Conservation (phyloP, 2,329 filamentous ascomycete genomes). For the Cordyceps farinosa region DNA sequence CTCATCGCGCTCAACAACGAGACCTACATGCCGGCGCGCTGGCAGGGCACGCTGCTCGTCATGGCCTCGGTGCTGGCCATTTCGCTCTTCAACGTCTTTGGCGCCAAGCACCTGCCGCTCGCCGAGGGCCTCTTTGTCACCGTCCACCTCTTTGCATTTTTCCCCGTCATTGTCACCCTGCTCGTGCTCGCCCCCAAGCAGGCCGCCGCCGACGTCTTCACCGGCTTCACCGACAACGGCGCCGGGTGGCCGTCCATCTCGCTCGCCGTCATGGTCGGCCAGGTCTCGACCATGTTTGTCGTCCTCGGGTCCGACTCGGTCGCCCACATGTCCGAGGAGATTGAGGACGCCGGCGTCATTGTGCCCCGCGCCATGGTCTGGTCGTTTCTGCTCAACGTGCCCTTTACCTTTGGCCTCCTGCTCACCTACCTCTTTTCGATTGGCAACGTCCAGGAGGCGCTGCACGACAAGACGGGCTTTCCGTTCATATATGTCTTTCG, state of each 20-base stretch:
- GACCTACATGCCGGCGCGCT: constrained; percentile 30
- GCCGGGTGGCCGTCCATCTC: constrained; percentile 22
- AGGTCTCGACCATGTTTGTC: constrained; percentile 18
- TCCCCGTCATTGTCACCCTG: constrained; percentile 20
- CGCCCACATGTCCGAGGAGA: constrained; percentile 22
- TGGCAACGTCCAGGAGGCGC: constrained; percentile 10
- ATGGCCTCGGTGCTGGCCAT: constrained; percentile 15
- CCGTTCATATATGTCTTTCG: constrained; percentile 18
- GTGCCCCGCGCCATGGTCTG: constrained; percentile 19
- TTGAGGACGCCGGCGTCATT: constrained; percentile 18
- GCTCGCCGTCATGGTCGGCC: constrained; percentile 21
- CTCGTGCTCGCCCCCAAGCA: constrained; percentile 20
- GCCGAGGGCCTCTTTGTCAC: constrained; percentile 20
- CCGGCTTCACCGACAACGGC: constrained; percentile 19
- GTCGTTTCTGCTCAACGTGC: constrained; percentile 10
- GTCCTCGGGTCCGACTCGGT: constrained; percentile 20
- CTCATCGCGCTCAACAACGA: constrained; percentile 36
- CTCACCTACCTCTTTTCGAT: constrained; percentile 18
- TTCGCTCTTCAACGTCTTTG: constrained; percentile 17
- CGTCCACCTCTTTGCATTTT: constrained; percentile 19
- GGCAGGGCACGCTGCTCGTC: constrained; percentile 21
- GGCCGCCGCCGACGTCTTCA: constrained; percentile 18
- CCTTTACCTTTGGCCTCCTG: constrained; percentile 12
- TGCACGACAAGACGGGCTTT: constrained; percentile 12
- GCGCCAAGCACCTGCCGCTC: constrained; percentile 18